Base-by-base conservation (phyloP, 176 grass and related monocot species). In the Ananas comosus region DNA sequence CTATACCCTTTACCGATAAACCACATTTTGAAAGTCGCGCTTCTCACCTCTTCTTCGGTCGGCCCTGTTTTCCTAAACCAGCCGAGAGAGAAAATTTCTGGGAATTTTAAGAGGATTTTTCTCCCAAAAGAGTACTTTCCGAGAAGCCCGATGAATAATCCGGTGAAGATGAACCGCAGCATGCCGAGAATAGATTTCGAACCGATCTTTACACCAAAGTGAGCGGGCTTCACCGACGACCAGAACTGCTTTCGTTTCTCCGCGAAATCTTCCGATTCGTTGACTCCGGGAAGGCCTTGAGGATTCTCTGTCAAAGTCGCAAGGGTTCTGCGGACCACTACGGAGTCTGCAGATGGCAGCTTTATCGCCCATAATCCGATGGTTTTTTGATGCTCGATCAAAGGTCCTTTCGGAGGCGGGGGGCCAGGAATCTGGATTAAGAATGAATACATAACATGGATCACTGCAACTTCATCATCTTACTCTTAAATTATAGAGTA, bases 11-110 rank as follows among this genome's bases (percentile, higher is more conserved):
- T 63, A 8, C 85, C 88, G 1, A 96, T 14, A 48, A 96, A 96
- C 33, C 33, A 92, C 86, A 96, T 91, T 21, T 96, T 89, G 84
- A 92, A 96, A 3, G 79, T 86, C 22, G 92, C 88, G 17, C 76
- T 83, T 19, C 69, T 61, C 9, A 96, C 83, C 74, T 96, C 81
- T 77, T 89, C 88, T 68, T 96, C 92, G 0, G 92, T 89, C 10
- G 92, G 88, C 0, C 92, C 88, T 0, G 70, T 80, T 75, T 85
- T 96, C 18, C 86, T 80, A 16, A 89, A 96, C 79, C 49, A 57
- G 3, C 92, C 86, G 0, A 83, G 50, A 7, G 33, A 85, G 81
- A 96, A 96, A 23, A 96, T 74, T 18, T 74, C 73, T 1, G 92
- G 92, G 79, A 85, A 96, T 22, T 91, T 96, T 22, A 96, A 76